Evolutionary conservation across 2,329 filamentous ascomycete species (phyloP).

Genomic region (Plectosphaerella plurivora): DNA sequence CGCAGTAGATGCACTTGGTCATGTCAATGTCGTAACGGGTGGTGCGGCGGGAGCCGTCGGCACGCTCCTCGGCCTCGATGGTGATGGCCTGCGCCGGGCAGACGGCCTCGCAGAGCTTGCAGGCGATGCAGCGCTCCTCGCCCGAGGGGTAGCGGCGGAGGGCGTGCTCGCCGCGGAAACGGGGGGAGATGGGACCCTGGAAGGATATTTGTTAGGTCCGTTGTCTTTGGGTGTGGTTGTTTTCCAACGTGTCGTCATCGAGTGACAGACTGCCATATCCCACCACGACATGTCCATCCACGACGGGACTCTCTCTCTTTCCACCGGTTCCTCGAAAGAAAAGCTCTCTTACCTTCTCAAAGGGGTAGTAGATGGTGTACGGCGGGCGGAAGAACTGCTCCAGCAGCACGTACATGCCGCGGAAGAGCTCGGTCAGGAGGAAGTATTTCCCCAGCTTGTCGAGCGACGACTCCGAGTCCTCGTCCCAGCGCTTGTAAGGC

Average conservation of each 20-base stretch:
- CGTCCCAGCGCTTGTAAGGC: constrained; percentile 71
- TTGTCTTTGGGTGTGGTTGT: neutral
- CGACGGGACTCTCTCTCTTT: no score
- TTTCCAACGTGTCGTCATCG: neutral
- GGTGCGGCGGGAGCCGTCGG: constrained; percentile 89
- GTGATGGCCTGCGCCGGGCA: constrained; percentile 98
- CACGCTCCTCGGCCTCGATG: constrained; percentile 97
- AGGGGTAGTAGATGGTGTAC: constrained; percentile 98
- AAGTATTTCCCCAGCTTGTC: constrained; percentile 92
- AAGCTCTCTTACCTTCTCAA: constrained; percentile 74
- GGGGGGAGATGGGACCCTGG: constrained; percentile 87
- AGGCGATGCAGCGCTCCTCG: constrained; percentile 98
- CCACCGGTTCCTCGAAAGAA: no score
- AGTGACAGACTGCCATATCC: neutral
- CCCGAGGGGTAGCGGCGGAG: constrained; percentile 93
- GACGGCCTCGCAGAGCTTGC: constrained; percentile 96
- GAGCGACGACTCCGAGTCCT: constrained; percentile 69
- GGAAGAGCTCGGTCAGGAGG: constrained; percentile 89
- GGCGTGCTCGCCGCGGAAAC: constrained; percentile 97
- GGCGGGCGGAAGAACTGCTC: constrained; percentile 98
- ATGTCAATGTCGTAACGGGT: constrained; percentile 99
- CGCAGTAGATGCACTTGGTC: constrained; percentile 99
- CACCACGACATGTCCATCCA: neutral
- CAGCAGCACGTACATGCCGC: constrained; percentile 95
- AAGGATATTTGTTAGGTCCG: constrained; percentile 12